A percentile compares a stretch with the other conserved stretches of the same genome.
Conservation (phyloP, 805 yeast species). For the Martiniozyma abietophila region DNA sequence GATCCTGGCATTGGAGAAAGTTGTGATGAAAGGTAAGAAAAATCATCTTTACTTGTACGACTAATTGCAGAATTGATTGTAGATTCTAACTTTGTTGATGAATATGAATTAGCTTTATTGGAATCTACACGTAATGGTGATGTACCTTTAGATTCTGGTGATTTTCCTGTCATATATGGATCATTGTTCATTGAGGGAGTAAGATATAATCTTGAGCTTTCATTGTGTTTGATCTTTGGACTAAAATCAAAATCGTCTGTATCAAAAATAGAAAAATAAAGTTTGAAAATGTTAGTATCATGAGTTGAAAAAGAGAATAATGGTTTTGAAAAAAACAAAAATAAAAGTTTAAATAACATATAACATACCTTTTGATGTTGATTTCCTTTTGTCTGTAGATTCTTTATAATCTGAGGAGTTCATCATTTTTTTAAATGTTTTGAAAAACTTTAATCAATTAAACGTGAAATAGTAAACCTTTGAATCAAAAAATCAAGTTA, state of each 20-base stretch:
- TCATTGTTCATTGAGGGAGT: conserved; percentile 1
- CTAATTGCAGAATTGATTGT: neutral
- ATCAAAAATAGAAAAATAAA: neutral
- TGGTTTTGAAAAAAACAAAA: no score
- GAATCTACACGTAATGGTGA: conserved; percentile 17
- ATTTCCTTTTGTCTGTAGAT: no score
- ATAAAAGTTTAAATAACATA: no score
- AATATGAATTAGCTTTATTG: neutral
- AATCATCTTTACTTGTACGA: conserved; percentile 18
- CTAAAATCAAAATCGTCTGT: conserved; percentile 2
- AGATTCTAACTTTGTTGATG: neutral
- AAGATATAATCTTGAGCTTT: neutral
- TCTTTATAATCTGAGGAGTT: no score
- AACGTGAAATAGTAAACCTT: no score
- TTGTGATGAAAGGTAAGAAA: conserved; percentile 18
- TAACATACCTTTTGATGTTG: no score
- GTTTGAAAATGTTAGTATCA: neutral
- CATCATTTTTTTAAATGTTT: no score
- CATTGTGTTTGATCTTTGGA: neutral
- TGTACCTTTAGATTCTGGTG: conserved; percentile 20
- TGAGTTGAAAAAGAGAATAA: no score
- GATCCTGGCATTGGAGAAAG: conserved; percentile 24
- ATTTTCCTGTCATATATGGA: conserved; percentile 14
- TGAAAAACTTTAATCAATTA: no score
- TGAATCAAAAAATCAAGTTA: no score